Evolutionary conservation across 2,329 filamentous ascomycete genomes (phyloP), one percentile per base, ranked within the genome.

Genomic region (Sporothrix luriei): DNA sequence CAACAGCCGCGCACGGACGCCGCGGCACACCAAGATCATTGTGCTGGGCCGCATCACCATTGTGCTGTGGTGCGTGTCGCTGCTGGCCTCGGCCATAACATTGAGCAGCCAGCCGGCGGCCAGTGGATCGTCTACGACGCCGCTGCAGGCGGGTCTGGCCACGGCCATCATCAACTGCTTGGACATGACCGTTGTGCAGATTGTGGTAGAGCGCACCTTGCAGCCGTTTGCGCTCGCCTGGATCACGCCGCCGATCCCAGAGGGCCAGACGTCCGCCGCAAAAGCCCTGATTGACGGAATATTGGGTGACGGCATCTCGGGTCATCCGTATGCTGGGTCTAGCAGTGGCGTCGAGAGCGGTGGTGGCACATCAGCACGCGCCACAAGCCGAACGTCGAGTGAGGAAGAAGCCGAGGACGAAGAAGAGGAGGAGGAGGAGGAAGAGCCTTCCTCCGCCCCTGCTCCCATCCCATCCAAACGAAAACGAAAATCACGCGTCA

Each of bases 1-100:
- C 16, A 66, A 70, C 1, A 66, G 70, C 1, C 74, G 75, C 2
- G 71, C 75, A 14, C 75, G 76, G n/a, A 74, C 76, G 21, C 75
- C 76, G 6, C 72, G 79, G 9, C 76, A 79, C 48, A 76, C 78
- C 9, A 76, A 74, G 69, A 73, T 75, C 43, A 71, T 76, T 55
- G 74, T 79, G 29, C 67, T 77, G 4, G 75, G 76, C 0, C 74
- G 77, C 0, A 73, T 78, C 19, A 74, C 74, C 0, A 59, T 74
- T 1, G 71, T 75, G 0, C 68, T 77, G 10, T 80, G 78, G 78
- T 62, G 72, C 0, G 72, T 75, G 0, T 73, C 76, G 0, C 66
- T 76, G 7, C 72, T 78, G 6, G 72, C 76, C 3, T 73, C 77
- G 3, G 74, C 74, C 3, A 74, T 77, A 9, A 73, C 75, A 16